A percentile compares a stretch with the other conserved stretches of the same genome.
Conservation (phyloP, 2,329 filamentous ascomycete species). For the Fusarium beomiforme region DNA sequence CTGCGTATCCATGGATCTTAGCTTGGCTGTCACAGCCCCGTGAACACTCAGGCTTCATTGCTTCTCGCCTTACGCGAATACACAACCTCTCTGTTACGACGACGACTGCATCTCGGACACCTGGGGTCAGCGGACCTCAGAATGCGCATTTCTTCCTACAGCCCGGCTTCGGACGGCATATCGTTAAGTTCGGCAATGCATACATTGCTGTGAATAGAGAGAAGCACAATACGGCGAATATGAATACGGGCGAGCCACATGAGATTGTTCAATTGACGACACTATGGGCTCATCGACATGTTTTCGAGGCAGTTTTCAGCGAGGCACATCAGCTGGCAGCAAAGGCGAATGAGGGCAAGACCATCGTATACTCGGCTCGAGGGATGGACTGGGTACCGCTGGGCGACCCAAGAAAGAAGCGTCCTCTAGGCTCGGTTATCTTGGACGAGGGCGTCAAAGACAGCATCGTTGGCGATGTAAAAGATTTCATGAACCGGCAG, state of each 20-base stretch:
- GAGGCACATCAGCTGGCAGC: conserved; percentile 86
- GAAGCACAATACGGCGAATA: conserved; percentile 84
- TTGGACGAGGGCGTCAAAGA: conserved; percentile 87
- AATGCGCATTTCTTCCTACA: conserved; percentile 88
- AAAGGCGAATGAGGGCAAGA: conserved; percentile 89
- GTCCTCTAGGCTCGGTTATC: conserved; percentile 88
- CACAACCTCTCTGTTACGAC: conserved; percentile 69
- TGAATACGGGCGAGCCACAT: conserved; percentile 87
- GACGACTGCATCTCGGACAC: conserved; percentile 67
- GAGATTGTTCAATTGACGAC: conserved; percentile 94
- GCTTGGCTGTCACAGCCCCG: conserved; percentile 93
- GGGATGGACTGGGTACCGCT: conserved; percentile 87
- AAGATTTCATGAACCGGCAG: conserved; percentile 80
- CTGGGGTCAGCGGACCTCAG: conserved; percentile 70
- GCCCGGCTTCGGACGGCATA: conserved; percentile 88
- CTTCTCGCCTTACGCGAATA: conserved; percentile 66
- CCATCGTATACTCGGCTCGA: conserved; percentile 86
- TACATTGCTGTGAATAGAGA: conserved; percentile 89
- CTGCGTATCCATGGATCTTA: conserved; percentile 92
- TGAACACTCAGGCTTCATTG: conserved; percentile 67
- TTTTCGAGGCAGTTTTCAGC: conserved; percentile 89
- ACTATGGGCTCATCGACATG: conserved; percentile 85
- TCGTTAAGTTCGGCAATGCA: conserved; percentile 85
- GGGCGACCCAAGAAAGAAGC: conserved; percentile 84
- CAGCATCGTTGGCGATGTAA: conserved; percentile 80